Evolutionary conservation across 2,329 filamentous ascomycete species (phyloP), one percentile per base, ranked within the genome.

Genomic region (Penicillium digitatum): DNA sequence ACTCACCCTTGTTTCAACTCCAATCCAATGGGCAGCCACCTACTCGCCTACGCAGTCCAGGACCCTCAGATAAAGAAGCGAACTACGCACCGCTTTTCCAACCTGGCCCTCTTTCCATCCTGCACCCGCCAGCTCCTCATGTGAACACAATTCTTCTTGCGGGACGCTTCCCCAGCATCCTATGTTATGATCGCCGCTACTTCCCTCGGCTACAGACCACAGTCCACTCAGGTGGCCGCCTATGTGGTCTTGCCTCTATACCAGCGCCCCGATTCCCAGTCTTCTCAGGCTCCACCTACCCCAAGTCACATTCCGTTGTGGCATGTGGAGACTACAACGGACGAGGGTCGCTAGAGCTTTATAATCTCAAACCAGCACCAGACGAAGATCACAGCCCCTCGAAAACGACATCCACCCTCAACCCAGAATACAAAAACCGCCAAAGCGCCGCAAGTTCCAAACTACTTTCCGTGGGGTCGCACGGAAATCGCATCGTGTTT

Each of bases 301-400:
- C 79, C 79, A 59, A 76, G 84, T 12, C 76, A 71, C 59, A 86
- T 43, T 91, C 87, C 0, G 74, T 96, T 26, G 82, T 96, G 48
- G 89, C 90, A 3, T 89, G 88, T 37, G 93, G 92, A 5, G 89
- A 93, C 68, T 96, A 96, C 76, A 95, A 94, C 64, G 90, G 88
- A 31, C 92, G 94, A 71, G 93, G 93, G 0, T 92, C 88, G 0
- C 78, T 97, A 2, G 93, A 97, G 68, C 76, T 96, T n/a, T 96
- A 95, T 70, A 58, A 68, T 57, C 60, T 76, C 63, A 69, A 59
- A 50, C 65, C 59, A 59, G 64, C 59, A 54, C 65, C 49, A 57
- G 69, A 65, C 59, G 69, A 66, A 24, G 35, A 69, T 57, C 54
- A 64, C 51, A 53, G 61, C 48, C 49, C 62, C 11, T 67, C 67